These are phyloP conservation scores for Hirsutella thompsonii DNA, from an alignment of 2,329 filamentous ascomycete species.

Conservation along the genomic window DNA sequence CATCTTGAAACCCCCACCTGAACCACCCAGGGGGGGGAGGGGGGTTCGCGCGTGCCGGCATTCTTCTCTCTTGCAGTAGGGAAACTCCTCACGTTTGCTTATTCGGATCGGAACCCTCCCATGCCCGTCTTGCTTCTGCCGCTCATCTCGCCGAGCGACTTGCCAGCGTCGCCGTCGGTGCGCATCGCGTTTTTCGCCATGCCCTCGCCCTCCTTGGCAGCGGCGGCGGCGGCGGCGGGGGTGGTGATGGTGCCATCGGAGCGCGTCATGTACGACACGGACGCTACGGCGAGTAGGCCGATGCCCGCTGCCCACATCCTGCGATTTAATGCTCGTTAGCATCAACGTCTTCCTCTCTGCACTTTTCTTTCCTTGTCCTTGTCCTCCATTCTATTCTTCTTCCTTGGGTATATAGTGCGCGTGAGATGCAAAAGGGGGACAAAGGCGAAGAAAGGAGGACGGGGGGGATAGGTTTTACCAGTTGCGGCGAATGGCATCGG, in stretches of 20 bases:
- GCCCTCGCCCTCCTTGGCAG: neutral
- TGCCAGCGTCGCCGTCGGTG: constrained; percentile 5
- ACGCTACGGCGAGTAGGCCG: constrained; percentile 12
- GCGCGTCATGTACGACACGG: constrained; percentile 14
- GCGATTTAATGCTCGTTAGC: no score
- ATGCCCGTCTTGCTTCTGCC: constrained; percentile 15
- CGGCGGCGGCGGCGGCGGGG: neutral
- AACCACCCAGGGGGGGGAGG: no score
- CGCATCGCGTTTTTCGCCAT: neutral
- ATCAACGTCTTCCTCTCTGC: no score
- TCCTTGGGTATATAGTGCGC: no score
- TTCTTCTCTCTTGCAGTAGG: no score
- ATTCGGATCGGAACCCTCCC: constrained; percentile 17
- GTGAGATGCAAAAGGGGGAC: no score
- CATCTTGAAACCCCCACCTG: no score
- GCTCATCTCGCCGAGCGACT: constrained; percentile 15
- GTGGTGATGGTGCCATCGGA: constrained; percentile 3
- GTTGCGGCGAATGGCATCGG: constrained; percentile 17
- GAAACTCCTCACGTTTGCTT: no score
- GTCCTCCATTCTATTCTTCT: no score
- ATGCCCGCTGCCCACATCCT: constrained; percentile 15
- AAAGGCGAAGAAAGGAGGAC: no score
- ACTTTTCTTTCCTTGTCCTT: no score
- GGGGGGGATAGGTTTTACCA: constrained; percentile 11
- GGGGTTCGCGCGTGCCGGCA: no score